Base-by-base conservation (phyloP, 1,284 basidiomycete species). In the Ceratobasidium sp. region DNA sequence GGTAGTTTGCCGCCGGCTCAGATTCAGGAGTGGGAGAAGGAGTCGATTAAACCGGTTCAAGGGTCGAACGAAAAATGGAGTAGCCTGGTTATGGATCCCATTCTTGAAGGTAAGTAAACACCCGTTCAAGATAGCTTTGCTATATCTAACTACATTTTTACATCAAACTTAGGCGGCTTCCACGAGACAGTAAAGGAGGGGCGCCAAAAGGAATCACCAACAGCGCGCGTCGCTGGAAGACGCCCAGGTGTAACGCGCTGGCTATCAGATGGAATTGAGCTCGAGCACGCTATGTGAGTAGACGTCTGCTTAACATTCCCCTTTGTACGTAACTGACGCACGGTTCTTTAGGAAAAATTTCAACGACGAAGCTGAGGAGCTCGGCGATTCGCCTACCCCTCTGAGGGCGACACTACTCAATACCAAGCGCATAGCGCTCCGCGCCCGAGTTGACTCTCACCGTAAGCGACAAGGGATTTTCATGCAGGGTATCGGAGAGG, bases 211-310 rank as follows among this genome's bases (percentile, higher is more conserved):
- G 59, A 62, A n/a, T 15, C 8, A 3, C 41, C 59, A 45, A 62
- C 59, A 3, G 36, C 59, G 8, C 44, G n/a, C 22, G 24, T n/a
- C 24, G 59, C 44, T 9, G n/a, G 41, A 24, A 44, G 29, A 62
- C 36, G 59, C 19, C 59, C 41, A n/a, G 59, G 59, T 2, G 44
- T 22, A 24, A 27, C 44, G 41, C 1, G 36, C 22, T 62, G 59
- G 41, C 19, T 62, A 22, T 44, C 41, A 47, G 41, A 47, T 8
- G 59, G 59, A 1, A 62, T 62, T 47, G 41, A 62, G 24, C 41
- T 62, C 17, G 59, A 62, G 44, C 59, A 62, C 44, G 44, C 22
- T 36, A 62, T 62, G 59, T 62, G n/a, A 62, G 59, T 44, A n/a
- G n/a, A 5, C 6, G 24, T 17, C 50, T 51, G 5, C 15, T 6